Conservation (phyloP, 768 basidiomycete species). For the Glaciozyma antarctica region DNA sequence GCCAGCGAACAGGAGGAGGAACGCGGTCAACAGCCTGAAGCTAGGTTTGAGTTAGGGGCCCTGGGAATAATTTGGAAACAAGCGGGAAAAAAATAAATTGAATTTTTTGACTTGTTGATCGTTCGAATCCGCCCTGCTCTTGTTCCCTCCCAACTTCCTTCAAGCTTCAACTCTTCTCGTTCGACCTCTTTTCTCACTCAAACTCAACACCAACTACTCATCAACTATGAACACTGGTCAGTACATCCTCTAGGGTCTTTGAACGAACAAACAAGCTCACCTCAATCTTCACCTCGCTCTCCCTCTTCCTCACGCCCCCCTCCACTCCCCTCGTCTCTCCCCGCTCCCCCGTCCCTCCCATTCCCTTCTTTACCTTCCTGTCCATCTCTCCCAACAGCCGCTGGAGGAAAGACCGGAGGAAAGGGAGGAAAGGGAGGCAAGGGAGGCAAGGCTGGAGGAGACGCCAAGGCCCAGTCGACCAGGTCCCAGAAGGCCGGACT, state of each 20-base stretch:
- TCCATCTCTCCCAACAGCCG: not conserved
- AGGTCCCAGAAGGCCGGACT: conserved; percentile 74
- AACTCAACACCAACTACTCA: too few relatives aligned
- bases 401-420: conserved; percentile 34
- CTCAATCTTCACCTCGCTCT: not conserved
- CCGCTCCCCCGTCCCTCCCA: not conserved
- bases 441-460: conserved; percentile 39
- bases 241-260: too few relatives aligned
- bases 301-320: not conserved
- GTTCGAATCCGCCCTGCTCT: too few relatives aligned
- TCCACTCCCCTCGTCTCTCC: not conserved
- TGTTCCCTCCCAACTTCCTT: not conserved
- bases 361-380: too few relatives aligned
- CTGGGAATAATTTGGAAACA: too few relatives aligned
- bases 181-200: not conserved
- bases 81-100: too few relatives aligned
- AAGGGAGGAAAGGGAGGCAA: conserved; percentile 41
- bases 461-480: conserved; percentile 41
- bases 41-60: too few relatives aligned
- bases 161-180: not conserved
- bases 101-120: too few relatives aligned
- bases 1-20: too few relatives aligned
- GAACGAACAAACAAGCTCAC: too few relatives aligned
- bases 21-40: too few relatives aligned
- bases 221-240: too few relatives aligned